These are phyloP conservation scores for Tuber brumale DNA, from an alignment of 495 filamentous ascomycete genomes.

Conservation along the genomic window DNA sequence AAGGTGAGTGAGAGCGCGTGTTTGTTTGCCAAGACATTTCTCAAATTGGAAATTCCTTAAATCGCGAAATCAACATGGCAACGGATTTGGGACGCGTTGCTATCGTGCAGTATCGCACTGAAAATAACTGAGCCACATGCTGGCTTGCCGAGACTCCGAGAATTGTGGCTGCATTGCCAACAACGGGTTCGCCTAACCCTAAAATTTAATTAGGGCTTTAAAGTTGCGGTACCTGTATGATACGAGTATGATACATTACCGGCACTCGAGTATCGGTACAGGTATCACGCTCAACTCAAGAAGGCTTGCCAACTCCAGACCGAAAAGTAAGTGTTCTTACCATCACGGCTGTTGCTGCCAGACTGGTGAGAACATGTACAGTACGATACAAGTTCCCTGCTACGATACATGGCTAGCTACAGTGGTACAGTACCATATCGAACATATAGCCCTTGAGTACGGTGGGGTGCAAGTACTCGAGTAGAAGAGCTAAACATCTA, in stretches of 20 bases:
- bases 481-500: background rate
- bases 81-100: constrained; percentile 28
- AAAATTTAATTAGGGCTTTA: background rate
- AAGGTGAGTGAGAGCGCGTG: constrained; percentile 28
- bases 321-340: background rate
- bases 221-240: no score
- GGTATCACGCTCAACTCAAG: no score
- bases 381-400: background rate
- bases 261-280: no score
- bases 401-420: background rate
- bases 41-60: constrained; percentile 30
- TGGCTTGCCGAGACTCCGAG: background rate
- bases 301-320: no score
- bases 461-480: background rate
- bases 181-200: background rate
- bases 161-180: background rate
- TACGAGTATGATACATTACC: no score
- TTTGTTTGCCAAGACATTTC: constrained; percentile 36
- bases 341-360: background rate
- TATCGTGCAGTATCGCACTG: background rate
- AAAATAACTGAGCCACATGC: background rate
- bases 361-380: background rate
- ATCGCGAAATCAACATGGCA: constrained; percentile 23
- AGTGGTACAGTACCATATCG: background rate
- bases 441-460: background rate